phyloP scores from a whole-genome alignment of 331 rosid species.

The Acacia pycnantha region DNA sequence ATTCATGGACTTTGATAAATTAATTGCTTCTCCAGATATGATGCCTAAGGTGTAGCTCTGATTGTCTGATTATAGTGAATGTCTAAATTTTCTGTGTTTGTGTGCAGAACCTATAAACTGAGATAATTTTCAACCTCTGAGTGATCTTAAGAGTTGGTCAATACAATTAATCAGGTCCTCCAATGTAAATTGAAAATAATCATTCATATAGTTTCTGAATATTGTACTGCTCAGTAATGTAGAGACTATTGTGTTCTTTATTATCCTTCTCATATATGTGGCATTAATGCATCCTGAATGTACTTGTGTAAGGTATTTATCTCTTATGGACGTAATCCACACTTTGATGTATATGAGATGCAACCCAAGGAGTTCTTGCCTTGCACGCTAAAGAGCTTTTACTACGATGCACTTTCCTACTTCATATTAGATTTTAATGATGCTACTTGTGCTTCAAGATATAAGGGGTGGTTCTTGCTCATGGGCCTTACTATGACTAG shows the following conservation, averaged over 20 bases:
- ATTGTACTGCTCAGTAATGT: neutral
- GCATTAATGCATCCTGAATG: slow-evolving; percentile 9
- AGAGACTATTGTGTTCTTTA: neutral
- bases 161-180: neutral
- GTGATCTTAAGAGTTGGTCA: neutral
- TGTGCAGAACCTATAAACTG: neutral
- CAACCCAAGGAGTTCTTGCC: neutral
- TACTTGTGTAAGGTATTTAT: neutral
- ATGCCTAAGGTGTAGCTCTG: slow-evolving; percentile 86
- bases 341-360: neutral
- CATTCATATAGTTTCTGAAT: neutral
- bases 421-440: neutral
- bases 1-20: slow-evolving; percentile 94
- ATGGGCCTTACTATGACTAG: neutral
- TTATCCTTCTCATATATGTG: neutral
- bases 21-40: slow-evolving; percentile 99
- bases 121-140: neutral
- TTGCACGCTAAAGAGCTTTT: neutral
- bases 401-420: neutral
- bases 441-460: neutral
- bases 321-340: neutral
- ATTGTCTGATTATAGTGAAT: slow-evolving; percentile 19
- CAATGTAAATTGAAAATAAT: slow-evolving; percentile 9
- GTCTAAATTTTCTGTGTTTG: neutral
- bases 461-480: neutral